phyloP scores from a whole-genome alignment of 192 early-diverging fungal genomes.

The Phlyctochytrium planicorne region DNA sequence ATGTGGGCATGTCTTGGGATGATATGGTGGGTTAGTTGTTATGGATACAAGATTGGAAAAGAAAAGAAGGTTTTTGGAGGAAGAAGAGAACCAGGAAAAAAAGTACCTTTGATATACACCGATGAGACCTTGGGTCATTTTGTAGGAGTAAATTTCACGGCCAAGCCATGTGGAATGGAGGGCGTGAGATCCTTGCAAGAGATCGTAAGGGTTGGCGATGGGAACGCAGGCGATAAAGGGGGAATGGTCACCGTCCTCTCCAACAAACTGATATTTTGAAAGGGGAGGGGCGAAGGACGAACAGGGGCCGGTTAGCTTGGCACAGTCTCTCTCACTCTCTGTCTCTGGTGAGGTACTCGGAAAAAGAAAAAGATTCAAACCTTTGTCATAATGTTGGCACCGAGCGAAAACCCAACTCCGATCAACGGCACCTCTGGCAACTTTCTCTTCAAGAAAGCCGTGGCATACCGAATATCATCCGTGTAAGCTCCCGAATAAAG shows the following conservation, averaged over 20 bases:
- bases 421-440: conserved; percentile 67
- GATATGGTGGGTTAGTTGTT: conserved; percentile 13
- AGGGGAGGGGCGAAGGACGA: too few species aligned
- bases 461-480: conserved; percentile 68
- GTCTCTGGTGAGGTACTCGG: too few species aligned
- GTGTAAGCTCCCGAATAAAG: conserved; percentile 84
- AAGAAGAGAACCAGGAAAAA: background rate
- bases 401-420: conserved; percentile 87
- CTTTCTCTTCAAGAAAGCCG: conserved; percentile 53
- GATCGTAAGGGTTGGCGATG: conserved; percentile 86
- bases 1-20: conserved; percentile 23
- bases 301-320: too few species aligned
- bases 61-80: conserved; percentile 9
- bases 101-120: conserved; percentile 38
- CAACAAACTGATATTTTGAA: conserved; percentile 74
- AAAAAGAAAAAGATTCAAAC: too few species aligned
- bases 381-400: conserved; percentile 90
- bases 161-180: conserved; percentile 57
- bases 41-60: background rate
- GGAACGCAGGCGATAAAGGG: conserved; percentile 74
- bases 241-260: conserved; percentile 76
- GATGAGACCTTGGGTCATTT: conserved; percentile 59
- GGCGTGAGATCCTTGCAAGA: conserved; percentile 50
- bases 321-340: too few species aligned
- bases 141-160: conserved; percentile 54